Base-by-base conservation (phyloP, 805 yeast species). In the Metschnikowia arizonensis region DNA sequence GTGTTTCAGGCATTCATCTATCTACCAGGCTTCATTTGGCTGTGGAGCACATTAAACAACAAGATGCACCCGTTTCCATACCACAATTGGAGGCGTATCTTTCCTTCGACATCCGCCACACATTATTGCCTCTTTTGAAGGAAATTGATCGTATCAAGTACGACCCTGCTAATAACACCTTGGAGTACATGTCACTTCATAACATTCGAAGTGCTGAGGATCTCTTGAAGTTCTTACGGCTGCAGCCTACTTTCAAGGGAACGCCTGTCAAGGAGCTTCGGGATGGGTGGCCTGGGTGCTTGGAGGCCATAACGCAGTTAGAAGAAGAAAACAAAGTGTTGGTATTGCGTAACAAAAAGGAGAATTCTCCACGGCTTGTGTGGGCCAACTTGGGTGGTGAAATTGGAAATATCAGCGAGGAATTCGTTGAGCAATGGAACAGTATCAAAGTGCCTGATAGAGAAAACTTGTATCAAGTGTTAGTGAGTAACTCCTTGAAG, bases 211-310 rank as follows among this genome's bases (percentile, higher is more conserved):
- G 85, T 4, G 85, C 84, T 2, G 86, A 82, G 45, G 96, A 88
- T 52, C 70, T 93, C 50, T 62, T 93, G 46, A 74, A 79, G 46
- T 84, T 82, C 55, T 73, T 93, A 50, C 76, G 89, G 55, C 72
- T 81, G 19, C 97, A 89, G 66, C 82, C 85, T 2, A 87, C 96
- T 1, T 90, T 88, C 63, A 86, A 83, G 60, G 98, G 99, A 2
- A 76, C 84, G 1, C 72, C 89, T 0, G 96, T 91, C 24, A 87
- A 85, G 55, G 88, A 84, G 53, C 64, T 82, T 40, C 81, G 81
- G 57, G 97, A 88, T 59, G 99, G 99, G 19, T 93, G 99, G 99
- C 78, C 86, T 42, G 91, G 89, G 12, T 91, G 97, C 62, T 64
- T 84, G 31, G 82, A 79, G 4, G 84, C 93, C 0, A 81, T 93